phyloP scores from a whole-genome alignment of 2,329 filamentous ascomycete genomes.

The Ophiostoma montium region DNA sequence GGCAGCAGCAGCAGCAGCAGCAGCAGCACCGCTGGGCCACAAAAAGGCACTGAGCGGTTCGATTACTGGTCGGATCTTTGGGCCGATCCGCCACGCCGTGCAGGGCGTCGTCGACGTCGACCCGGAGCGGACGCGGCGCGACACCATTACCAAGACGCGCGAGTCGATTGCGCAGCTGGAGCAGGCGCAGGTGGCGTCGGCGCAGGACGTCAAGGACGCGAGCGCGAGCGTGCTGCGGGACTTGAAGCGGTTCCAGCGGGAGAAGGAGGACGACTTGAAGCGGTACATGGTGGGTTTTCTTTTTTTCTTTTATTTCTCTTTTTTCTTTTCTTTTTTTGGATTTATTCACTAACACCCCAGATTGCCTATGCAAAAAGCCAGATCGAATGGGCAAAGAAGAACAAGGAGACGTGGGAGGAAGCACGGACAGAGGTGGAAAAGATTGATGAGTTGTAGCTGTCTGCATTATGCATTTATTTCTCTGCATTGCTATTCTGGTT shows the following conservation, averaged over 20 bases:
- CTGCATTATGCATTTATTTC: background rate
- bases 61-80: constrained; percentile 87
- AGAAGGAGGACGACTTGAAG: constrained; percentile 89
- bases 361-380: constrained; percentile 86
- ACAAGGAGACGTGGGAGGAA: constrained; percentile 84
- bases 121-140: constrained; percentile 78
- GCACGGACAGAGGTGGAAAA: constrained; percentile 76
- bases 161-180: constrained; percentile 79
- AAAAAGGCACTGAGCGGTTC: constrained; percentile 75
- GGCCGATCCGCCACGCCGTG: constrained; percentile 85
- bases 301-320: background rate
- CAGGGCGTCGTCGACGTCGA: constrained; percentile 95
- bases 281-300: constrained; percentile 74
- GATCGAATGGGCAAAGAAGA: constrained; percentile 87
- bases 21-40: constrained; percentile 30
- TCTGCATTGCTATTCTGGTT: background rate
- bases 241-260: constrained; percentile 78
- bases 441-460: constrained; percentile 49
- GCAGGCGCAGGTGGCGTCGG: constrained; percentile 76
- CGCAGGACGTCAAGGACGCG: constrained; percentile 86
- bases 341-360: constrained; percentile 29
- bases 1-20: background rate
- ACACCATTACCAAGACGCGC: constrained; percentile 89
- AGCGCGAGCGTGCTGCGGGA: constrained; percentile 80
- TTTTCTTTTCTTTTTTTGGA: background rate